Conservation (phyloP, 2,329 filamentous ascomycete species). For the Xylaria sp. region DNA sequence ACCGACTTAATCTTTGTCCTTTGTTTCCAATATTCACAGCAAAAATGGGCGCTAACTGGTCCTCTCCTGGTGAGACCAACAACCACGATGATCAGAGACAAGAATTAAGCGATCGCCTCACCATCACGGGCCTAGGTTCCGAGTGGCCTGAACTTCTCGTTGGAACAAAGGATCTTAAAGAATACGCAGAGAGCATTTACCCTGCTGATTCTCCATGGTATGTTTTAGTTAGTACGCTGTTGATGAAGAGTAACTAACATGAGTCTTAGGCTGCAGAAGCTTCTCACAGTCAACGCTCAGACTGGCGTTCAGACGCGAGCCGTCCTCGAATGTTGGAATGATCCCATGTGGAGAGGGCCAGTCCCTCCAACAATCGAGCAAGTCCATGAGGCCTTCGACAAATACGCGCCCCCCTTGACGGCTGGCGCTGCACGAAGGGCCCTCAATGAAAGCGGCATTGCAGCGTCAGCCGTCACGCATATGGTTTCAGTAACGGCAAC, state of each 20-base stretch:
- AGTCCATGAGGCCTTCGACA: conserved; percentile 46
- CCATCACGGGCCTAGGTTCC: conserved; percentile 33
- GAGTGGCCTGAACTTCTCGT: conserved; percentile 30
- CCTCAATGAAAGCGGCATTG: conserved; percentile 45
- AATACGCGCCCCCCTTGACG: conserved; percentile 47
- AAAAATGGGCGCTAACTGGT: conserved; percentile 33
- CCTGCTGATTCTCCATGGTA: conserved; percentile 32
- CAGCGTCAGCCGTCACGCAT: conserved; percentile 49
- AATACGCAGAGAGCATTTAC: conserved; percentile 33
- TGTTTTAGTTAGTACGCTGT: neutral
- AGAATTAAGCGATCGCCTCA: conserved; percentile 30
- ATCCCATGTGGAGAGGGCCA: conserved; percentile 30
- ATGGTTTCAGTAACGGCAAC: conserved; percentile 53
- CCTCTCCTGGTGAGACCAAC: conserved; percentile 12
- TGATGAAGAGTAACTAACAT: conserved; percentile 13
- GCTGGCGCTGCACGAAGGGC: conserved; percentile 49
- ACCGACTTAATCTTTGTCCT: neutral
- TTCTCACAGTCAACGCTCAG: conserved; percentile 33
- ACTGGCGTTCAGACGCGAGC: conserved; percentile 34
- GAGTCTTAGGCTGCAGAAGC: conserved; percentile 30
- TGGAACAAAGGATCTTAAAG: conserved; percentile 10
- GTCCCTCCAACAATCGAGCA: conserved; percentile 42
- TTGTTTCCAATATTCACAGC: neutral
- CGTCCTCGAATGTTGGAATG: conserved; percentile 34
- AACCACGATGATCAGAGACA: neutral